Base-by-base conservation (phyloP, 371 early-diverging fungal genomes). In the Syncephalastrum contaminatum region DNA sequence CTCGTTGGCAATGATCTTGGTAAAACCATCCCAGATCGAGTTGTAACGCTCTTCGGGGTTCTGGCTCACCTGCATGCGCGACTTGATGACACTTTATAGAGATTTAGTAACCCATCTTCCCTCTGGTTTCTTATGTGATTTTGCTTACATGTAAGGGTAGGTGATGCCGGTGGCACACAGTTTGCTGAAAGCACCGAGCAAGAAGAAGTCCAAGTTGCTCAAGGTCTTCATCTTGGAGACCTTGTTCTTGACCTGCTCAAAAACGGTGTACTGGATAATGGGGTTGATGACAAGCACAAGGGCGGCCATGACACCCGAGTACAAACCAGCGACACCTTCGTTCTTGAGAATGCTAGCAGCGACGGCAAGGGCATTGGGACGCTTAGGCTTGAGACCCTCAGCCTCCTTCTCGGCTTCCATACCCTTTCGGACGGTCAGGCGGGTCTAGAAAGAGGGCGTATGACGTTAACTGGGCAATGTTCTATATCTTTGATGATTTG, bases 211-310 rank as follows among this genome's bases (percentile, higher is more conserved):
- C 40, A 93, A 70, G 66, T 83, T 86, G 43, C 84, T 80, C 40
- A 96, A 81, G 4, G 68, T 69, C 67, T 82, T 84, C 36, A 56
- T 46, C 62, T 75, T 74, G 36, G 77, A 61, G 13, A 89, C 53
- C 57, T 73, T 74, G 55, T 80, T 83, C 85, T 92, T 93, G 63
- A 93, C 61, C 76, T 92, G 91, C 77, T 98, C 98, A 83, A 95
- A 98, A 6, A 88, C 91, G 6, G 96, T 94, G 76, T 94, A 97
- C 78, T 98, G 97, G 67, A 98, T 97, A 59, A 96, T 92, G 44
- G 98, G 98, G 82, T 98, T 98, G 75, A 90, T 88, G 56, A 98
- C 98, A 63, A 98, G 83, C 56, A 97, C 89, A 67, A 98, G 80
- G 51, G 97, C 97, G 21, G 97, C 96, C 40, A 87, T 72, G 15